phyloP scores from a whole-genome alignment of 306 rosid species.

The Cicer chorassanicum region DNA sequence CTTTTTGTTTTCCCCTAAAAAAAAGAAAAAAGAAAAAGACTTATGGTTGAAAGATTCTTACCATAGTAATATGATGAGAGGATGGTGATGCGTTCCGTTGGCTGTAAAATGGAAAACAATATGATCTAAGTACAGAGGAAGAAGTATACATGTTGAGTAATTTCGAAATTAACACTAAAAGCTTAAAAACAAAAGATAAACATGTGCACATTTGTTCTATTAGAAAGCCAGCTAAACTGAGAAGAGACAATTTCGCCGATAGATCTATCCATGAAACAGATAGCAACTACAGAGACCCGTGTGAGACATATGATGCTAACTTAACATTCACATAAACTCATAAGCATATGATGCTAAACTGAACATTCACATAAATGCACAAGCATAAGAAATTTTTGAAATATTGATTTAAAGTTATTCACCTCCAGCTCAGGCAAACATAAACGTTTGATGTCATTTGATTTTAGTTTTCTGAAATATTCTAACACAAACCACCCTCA shows the following conservation, averaged over 20 bases:
- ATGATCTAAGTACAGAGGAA: conserved; percentile 29
- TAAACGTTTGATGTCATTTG: conserved; percentile 3
- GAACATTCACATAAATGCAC: conserved; percentile 5
- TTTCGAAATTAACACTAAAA: conserved; percentile 14
- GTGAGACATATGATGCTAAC: neutral
- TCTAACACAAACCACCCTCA: neutral
- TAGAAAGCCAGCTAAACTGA: conserved; percentile 14
- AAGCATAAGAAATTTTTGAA: conserved; percentile 15
- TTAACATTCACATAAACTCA: conserved; percentile 10
- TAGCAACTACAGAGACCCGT: conserved; percentile 8
- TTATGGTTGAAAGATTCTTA: conserved; percentile 50
- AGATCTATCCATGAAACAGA: conserved; percentile 3
- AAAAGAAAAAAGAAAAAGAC: neutral
- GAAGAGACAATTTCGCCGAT: conserved; percentile 29
- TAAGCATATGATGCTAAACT: conserved; percentile 17
- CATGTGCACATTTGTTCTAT: neutral
- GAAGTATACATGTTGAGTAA: conserved; percentile 32
- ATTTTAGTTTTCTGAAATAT: conserved; percentile 12
- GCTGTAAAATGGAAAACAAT: conserved; percentile 60
- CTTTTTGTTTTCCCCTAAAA: neutral
- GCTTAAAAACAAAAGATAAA: conserved; percentile 23
- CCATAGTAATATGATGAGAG: conserved; percentile 90
- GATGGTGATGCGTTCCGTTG: conserved; percentile 80
- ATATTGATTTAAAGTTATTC: neutral
- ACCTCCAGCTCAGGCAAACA: neutral